phyloP scores from a whole-genome alignment of 2,329 filamentous ascomycete species.

The Colletotrichum shisoi region DNA sequence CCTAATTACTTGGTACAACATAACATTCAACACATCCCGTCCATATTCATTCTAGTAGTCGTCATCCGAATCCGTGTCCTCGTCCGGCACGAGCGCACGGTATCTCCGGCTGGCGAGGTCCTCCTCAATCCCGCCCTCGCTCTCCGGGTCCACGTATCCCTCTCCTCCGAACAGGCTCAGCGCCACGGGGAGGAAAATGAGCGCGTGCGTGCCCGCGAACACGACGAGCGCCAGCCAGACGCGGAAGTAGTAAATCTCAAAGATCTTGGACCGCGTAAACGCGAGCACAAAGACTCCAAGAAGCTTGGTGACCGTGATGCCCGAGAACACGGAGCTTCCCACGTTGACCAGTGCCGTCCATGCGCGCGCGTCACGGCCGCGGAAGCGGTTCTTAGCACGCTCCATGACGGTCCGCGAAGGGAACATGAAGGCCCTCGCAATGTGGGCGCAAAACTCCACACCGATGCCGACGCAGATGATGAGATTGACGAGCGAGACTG shows the following conservation, averaged over 20 bases:
- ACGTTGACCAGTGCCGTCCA: conserved; percentile 97
- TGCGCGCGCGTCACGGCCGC: conserved; percentile 81
- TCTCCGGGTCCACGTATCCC: conserved; percentile 87
- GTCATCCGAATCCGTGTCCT: conserved; percentile 77
- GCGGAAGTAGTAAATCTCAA: conserved; percentile 98
- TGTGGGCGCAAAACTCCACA: conserved; percentile 97
- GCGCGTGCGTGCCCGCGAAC: conserved; percentile 85
- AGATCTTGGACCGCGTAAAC: conserved; percentile 97
- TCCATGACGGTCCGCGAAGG: conserved; percentile 84
- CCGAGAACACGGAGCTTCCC: conserved; percentile 91
- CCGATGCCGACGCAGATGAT: conserved; percentile 97
- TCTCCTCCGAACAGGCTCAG: conserved; percentile 85
- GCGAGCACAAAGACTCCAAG: conserved; percentile 90
- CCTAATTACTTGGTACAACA: conserved; percentile 12
- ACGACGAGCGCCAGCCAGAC: conserved; percentile 93
- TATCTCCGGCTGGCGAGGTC: conserved; percentile 83
- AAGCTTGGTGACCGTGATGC: conserved; percentile 95
- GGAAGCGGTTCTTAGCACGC: conserved; percentile 77
- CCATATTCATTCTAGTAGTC: conserved; percentile 52
- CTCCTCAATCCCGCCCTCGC: conserved; percentile 86
- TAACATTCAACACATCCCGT: not conserved
- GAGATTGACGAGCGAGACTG: conserved; percentile 92
- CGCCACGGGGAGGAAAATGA: conserved; percentile 90
- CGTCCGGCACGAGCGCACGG: conserved; percentile 77
- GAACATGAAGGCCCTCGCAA: conserved; percentile 95